Conservation (phyloP, 1,139 yeast genomes). For the Blastobotrys apis region DNA sequence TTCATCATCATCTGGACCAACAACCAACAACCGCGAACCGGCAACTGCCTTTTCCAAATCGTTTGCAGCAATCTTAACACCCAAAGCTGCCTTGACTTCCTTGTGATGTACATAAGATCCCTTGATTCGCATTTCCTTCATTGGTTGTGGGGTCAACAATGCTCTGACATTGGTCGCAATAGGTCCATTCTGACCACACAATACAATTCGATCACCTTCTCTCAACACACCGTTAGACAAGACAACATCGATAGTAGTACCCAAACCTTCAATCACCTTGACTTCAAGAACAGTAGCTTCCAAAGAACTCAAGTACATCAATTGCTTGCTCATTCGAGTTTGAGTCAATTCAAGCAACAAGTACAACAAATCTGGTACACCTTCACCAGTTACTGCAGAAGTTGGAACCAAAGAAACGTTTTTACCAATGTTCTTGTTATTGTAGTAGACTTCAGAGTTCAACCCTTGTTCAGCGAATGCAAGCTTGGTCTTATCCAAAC, state of each 20-base stretch:
- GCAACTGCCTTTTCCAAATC: conserved; percentile 98
- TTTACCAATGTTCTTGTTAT: conserved; percentile 88
- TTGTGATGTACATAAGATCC: conserved; percentile 93
- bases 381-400: conserved; percentile 98
- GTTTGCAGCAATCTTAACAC: conserved; percentile 97
- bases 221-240: conserved; percentile 88
- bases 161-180: conserved; percentile 98
- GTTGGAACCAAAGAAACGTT: conserved; percentile 97
- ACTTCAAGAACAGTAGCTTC: conserved; percentile 98
- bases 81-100: conserved; percentile 97
- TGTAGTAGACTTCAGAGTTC: conserved; percentile 93
- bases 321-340: conserved; percentile 97
- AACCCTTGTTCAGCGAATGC: conserved; percentile 97
- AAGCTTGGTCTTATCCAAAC: conserved; percentile 79
- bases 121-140: conserved; percentile 92
- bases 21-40: conserved; percentile 92
- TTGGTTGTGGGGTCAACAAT: conserved; percentile 92
- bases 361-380: conserved; percentile 98
- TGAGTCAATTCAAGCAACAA: conserved; percentile 91
- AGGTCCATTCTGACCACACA: conserved; percentile 98
- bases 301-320: conserved; percentile 88
- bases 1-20: conserved; percentile 96
- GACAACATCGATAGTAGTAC: conserved; percentile 97
- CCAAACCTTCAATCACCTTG: conserved; percentile 97
- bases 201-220: conserved; percentile 92